phyloP scores from a whole-genome alignment of 129 eudicot species.

The Rutidosis leptorrhynchoides region DNA sequence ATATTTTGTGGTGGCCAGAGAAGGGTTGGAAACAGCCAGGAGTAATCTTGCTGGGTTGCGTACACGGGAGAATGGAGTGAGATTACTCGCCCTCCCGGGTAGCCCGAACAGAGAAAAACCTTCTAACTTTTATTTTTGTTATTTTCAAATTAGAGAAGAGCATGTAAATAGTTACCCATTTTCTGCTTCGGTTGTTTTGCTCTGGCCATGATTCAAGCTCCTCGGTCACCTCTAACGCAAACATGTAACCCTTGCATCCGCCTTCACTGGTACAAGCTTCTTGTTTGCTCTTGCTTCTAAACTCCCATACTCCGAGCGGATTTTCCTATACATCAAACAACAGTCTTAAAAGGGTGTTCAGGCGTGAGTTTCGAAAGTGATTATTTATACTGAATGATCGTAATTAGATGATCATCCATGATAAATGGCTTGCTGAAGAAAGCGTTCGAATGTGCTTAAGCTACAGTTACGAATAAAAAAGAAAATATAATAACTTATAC shows the following conservation, averaged over 20 bases:
- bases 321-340: conserved; percentile 35
- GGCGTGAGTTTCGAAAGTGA: neutral
- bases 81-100: too few relatives aligned
- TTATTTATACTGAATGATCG: neutral
- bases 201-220: conserved; percentile 76
- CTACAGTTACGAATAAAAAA: too few relatives aligned
- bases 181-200: conserved; percentile 49
- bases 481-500: neutral
- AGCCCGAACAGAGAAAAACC: too few relatives aligned
- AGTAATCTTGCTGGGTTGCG: too few relatives aligned
- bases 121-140: too few relatives aligned
- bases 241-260: conserved; percentile 67
- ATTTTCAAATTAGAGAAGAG: too few relatives aligned
- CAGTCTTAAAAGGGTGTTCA: neutral
- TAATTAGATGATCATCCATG: neutral
- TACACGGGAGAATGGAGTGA: too few relatives aligned
- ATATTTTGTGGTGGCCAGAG: too few relatives aligned
- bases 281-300: conserved; percentile 69
- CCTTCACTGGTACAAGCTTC: conserved; percentile 44
- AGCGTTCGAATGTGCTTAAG: conserved; percentile 1
- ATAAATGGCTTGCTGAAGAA: neutral
- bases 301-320: conserved; percentile 60
- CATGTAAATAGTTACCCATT: conserved; percentile 56
- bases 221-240: conserved; percentile 61
- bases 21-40: too few relatives aligned